Percentiles rank a stretch among this genome's conserved stretches.
phyloP scores from a whole-genome alignment of 2,329 filamentous ascomycete genomes.

The Xylaria sp. region DNA sequence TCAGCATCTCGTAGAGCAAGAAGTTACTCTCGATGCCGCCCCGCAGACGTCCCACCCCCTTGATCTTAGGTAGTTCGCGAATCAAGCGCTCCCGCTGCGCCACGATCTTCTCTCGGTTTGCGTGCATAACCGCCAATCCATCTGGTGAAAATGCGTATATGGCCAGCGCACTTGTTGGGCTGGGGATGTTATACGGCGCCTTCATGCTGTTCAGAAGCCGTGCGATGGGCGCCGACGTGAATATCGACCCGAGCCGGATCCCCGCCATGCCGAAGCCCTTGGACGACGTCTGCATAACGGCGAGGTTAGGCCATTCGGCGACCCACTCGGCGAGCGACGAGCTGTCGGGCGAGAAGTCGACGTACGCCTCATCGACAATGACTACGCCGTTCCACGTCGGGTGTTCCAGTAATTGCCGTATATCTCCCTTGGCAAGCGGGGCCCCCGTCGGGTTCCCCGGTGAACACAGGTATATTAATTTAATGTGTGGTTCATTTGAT shows the following conservation, averaged over 20 bases:
- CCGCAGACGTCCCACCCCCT: constrained; percentile 81
- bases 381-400: constrained; percentile 95
- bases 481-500: constrained; percentile 71
- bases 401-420: constrained; percentile 80
- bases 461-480: constrained; percentile 91
- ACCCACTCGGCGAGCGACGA: constrained; percentile 92
- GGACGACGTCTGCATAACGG: constrained; percentile 98
- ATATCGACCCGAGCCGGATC: constrained; percentile 88
- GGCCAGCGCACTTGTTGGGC: constrained; percentile 85
- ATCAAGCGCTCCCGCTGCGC: constrained; percentile 81
- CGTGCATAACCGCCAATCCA: constrained; percentile 78
- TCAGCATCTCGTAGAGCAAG: constrained; percentile 86
- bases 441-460: constrained; percentile 94
- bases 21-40: constrained; percentile 90
- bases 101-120: constrained; percentile 75
- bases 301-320: constrained; percentile 90
- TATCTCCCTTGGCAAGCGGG: constrained; percentile 77
- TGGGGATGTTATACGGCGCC: constrained; percentile 95
- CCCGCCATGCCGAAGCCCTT: constrained; percentile 97
- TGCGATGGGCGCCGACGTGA: constrained; percentile 79
- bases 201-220: constrained; percentile 88
- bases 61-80: constrained; percentile 75
- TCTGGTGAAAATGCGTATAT: constrained; percentile 72
- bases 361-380: constrained; percentile 92
- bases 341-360: constrained; percentile 86